A percentile compares a stretch with the other conserved stretches of the same genome.
Evolutionary conservation across 2,329 filamentous ascomycete species (phyloP).

Genomic region (Xylaria hypoxylon): DNA sequence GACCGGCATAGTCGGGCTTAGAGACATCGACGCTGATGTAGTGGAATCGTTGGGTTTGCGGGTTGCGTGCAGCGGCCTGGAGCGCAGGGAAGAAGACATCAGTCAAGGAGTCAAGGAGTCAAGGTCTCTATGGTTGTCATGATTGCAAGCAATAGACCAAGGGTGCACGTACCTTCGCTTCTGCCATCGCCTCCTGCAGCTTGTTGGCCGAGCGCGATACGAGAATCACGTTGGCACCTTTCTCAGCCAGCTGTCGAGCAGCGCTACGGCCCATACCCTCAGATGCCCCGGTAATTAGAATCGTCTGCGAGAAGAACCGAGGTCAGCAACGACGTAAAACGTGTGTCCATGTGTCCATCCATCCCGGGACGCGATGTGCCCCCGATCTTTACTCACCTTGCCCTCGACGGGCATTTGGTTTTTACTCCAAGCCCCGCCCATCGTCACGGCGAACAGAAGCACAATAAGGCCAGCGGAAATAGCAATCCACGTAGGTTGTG

Average conservation of each 20-base stretch:
- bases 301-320: constrained; percentile 68
- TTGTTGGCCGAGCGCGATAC: constrained; percentile 82
- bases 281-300: constrained; percentile 90
- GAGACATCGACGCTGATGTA: constrained; percentile 87
- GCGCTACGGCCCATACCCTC: constrained; percentile 89
- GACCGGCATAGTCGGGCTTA: constrained; percentile 73
- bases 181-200: constrained; percentile 75
- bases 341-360: neutral
- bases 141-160: neutral
- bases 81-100: constrained; percentile 19
- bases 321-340: constrained; percentile 38
- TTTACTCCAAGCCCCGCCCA: constrained; percentile 75
- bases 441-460: constrained; percentile 57
- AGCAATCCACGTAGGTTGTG: constrained; percentile 38
- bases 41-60: constrained; percentile 79
- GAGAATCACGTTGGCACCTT: constrained; percentile 88
- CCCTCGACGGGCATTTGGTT: constrained; percentile 88
- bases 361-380: neutral
- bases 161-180: constrained; percentile 49
- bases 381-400: constrained; percentile 66
- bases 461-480: constrained; percentile 50
- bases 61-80: constrained; percentile 73
- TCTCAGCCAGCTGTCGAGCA: constrained; percentile 78
- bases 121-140: constrained; percentile 5
- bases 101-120: constrained; percentile 37